Conservation (phyloP, 2,329 filamentous ascomycete genomes). For the Cladosporium sp. region DNA sequence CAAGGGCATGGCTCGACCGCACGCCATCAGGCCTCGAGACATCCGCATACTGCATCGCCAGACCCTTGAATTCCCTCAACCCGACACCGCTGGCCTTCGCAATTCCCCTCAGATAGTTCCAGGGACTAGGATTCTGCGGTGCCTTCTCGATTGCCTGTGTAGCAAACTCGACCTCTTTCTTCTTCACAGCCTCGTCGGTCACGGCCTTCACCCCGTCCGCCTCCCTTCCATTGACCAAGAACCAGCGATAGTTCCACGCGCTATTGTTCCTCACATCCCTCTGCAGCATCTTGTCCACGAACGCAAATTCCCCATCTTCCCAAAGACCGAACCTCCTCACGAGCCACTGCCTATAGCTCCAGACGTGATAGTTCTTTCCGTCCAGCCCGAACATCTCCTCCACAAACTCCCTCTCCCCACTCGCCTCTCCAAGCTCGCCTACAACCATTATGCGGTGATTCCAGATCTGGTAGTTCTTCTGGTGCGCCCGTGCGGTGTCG, state of each 20-base stretch:
- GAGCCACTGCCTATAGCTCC: slow-evolving; percentile 85
- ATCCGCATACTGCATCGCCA: slow-evolving; percentile 53
- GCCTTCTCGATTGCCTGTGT: slow-evolving; percentile 70
- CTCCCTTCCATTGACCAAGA: slow-evolving; percentile 70
- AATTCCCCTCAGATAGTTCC: slow-evolving; percentile 84
- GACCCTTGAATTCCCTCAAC: slow-evolving; percentile 47
- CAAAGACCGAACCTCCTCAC: slow-evolving; percentile 61
- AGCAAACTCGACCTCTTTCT: slow-evolving; percentile 67
- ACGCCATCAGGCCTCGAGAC: slow-evolving; percentile 49
- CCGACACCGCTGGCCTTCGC: slow-evolving; percentile 60
- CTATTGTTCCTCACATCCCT: slow-evolving; percentile 91
- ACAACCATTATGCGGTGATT: slow-evolving; percentile 58
- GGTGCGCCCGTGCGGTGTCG: slow-evolving; percentile 70
- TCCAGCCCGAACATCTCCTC: slow-evolving; percentile 76
- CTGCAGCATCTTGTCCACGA: slow-evolving; percentile 68
- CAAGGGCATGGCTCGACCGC: slow-evolving; percentile 60
- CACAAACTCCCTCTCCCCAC: slow-evolving; percentile 68
- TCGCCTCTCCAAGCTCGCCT: slow-evolving; percentile 43
- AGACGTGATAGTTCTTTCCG: slow-evolving; percentile 97
- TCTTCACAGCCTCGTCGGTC: slow-evolving; percentile 53
- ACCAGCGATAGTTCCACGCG: slow-evolving; percentile 96
- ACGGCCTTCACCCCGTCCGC: slow-evolving; percentile 34
- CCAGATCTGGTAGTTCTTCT: slow-evolving; percentile 99
- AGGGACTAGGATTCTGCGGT: slow-evolving; percentile 90
- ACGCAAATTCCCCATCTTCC: slow-evolving; percentile 56